phyloP scores from a whole-genome alignment of 2,329 filamentous ascomycete genomes.

The Huntiella omanensis region DNA sequence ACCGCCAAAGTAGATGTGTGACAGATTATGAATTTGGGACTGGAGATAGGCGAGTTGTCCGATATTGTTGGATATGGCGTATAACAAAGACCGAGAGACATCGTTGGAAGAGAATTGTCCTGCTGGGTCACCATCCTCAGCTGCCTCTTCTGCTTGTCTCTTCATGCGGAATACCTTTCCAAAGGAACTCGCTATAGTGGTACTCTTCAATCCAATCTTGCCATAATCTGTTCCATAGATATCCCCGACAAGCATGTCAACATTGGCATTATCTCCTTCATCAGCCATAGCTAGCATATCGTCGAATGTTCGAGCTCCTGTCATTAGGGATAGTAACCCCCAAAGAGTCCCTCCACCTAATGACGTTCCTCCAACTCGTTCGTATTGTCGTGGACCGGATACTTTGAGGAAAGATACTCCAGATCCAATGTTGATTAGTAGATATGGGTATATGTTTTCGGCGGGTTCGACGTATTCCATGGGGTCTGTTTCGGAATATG shows the following conservation, averaged over 20 bases:
- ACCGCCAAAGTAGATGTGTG: conserved; percentile 92
- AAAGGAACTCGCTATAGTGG: conserved; percentile 87
- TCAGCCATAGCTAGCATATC: conserved; percentile 92
- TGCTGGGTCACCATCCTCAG: conserved; percentile 42
- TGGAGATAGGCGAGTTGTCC: conserved; percentile 97
- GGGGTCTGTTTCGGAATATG: conserved; percentile 75
- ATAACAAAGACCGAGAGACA: conserved; percentile 77
- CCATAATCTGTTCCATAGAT: conserved; percentile 93
- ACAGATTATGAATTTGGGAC: conserved; percentile 78
- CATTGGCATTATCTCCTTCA: conserved; percentile 73
- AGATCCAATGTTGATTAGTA: conserved; percentile 94
- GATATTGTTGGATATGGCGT: conserved; percentile 94
- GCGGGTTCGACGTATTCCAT: conserved; percentile 72
- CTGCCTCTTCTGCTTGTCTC: conserved; percentile 57
- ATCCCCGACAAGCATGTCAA: conserved; percentile 93
- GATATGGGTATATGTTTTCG: conserved; percentile 80
- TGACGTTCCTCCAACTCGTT: conserved; percentile 86
- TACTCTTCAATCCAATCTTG: conserved; percentile 91
- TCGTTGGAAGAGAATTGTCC: conserved; percentile 57
- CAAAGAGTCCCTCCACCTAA: conserved; percentile 94
- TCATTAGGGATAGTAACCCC: conserved; percentile 81
- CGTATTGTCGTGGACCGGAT: conserved; percentile 65
- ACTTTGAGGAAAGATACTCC: conserved; percentile 97
- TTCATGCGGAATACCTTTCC: conserved; percentile 94
- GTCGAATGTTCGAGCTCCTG: conserved; percentile 87